Conservation (phyloP, 2,329 filamentous ascomycete genomes). For the Fusarium buxicola region DNA sequence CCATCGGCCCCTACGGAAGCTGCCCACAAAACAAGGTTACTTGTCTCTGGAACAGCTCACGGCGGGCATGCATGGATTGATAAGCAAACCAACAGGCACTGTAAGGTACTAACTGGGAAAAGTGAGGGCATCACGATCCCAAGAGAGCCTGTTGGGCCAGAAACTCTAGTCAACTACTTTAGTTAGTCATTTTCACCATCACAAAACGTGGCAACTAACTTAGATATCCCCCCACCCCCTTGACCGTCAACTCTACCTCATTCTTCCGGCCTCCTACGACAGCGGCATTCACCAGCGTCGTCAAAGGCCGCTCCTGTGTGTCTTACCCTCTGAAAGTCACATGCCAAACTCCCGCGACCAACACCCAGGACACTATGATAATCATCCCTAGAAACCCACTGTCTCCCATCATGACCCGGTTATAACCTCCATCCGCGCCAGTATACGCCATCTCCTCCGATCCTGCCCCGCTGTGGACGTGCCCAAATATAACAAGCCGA, state of each 20-base stretch:
- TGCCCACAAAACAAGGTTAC: constrained; percentile 3
- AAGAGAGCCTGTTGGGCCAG: too few relatives aligned
- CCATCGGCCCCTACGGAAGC: not conserved
- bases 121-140: too few relatives aligned
- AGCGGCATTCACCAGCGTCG: constrained; percentile 8
- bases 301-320: not conserved
- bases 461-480: constrained; percentile 48
- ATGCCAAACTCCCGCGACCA: constrained; percentile 3
- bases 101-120: too few relatives aligned
- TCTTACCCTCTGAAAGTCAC: not conserved
- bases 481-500: constrained; percentile 53
- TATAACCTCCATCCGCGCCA: constrained; percentile 2
- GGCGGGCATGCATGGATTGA: constrained; percentile 16
- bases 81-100: constrained; percentile 13
- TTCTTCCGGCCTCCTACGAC: not conserved
- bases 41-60: constrained; percentile 17
- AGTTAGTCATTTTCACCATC: too few relatives aligned
- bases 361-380: constrained; percentile 1
- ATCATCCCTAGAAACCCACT: not conserved
- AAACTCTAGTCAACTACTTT: too few relatives aligned
- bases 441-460: constrained; percentile 1
- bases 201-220: not conserved
- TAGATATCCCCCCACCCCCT: constrained; percentile 6
- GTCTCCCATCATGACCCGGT: constrained; percentile 2
- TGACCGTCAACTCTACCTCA: constrained; percentile 4